A percentile compares a stretch with the other conserved stretches of the same genome.
phyloP scores from a whole-genome alignment of 495 filamentous ascomycete species.

The Hamigera avellanea region DNA sequence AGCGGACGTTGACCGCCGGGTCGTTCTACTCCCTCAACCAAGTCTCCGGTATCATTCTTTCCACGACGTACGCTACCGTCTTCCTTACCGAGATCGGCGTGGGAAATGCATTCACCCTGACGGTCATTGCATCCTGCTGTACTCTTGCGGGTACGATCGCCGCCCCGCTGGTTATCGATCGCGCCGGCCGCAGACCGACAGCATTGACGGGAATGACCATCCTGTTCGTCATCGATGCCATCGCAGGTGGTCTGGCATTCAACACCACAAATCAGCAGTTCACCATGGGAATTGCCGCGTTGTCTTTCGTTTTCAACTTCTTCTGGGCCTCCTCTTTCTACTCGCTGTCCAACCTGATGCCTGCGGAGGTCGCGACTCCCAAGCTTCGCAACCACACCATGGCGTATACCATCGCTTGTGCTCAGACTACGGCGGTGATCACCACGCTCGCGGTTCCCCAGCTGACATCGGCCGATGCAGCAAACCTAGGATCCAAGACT shows the following conservation, averaged over 20 bases:
- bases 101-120: conserved; percentile 18
- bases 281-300: conserved; percentile 12
- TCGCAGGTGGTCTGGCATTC: no score
- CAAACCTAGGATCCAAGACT: conserved; percentile 25
- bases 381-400: conserved; percentile 29
- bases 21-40: conserved; percentile 31
- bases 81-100: conserved; percentile 23
- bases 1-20: conserved; percentile 22
- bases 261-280: conserved; percentile 10
- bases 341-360: conserved; percentile 23
- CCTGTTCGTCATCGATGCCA: no score
- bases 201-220: no score
- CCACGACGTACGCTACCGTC: conserved; percentile 26
- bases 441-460: conserved; percentile 25
- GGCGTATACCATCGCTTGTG: conserved; percentile 29
- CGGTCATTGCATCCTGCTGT: conserved; percentile 26
- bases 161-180: conserved; percentile 20
- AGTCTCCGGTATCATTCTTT: conserved; percentile 26
- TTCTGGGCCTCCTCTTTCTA: conserved; percentile 28
- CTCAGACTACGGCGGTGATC: conserved; percentile 24
- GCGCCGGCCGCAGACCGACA: no score
- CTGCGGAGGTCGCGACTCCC: conserved; percentile 29
- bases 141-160: conserved; percentile 26
- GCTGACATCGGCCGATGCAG: conserved; percentile 26
- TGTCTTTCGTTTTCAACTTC: conserved; percentile 28